phyloP scores from a whole-genome alignment of 225 moss, liverwort and hornwort species.

The Bryum argenteum region DNA sequence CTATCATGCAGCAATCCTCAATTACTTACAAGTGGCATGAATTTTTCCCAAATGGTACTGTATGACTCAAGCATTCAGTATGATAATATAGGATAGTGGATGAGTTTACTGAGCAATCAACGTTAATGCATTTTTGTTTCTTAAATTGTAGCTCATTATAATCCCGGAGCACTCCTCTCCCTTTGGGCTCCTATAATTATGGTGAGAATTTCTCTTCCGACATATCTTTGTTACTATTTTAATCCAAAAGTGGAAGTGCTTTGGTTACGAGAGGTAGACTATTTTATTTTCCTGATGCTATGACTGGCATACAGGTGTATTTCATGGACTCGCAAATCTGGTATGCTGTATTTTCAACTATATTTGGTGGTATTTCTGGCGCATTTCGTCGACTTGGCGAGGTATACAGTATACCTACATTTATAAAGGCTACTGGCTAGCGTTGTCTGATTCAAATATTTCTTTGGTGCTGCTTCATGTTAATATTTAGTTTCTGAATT shows the following conservation, averaged over 20 bases:
- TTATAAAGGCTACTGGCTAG: not conserved
- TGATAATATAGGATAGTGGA: not conserved
- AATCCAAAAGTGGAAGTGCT: not conserved
- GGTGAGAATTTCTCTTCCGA: constrained; percentile 41
- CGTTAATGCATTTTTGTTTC: constrained; percentile 13
- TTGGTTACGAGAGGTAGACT: not conserved
- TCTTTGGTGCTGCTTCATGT: too few relatives aligned
- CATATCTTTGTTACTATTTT: not conserved
- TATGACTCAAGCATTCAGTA: not conserved
- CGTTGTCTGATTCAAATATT: too few relatives aligned
- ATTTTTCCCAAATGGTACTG: constrained; percentile 84
- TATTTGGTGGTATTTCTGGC: constrained; percentile 91
- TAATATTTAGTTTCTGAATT: too few relatives aligned
- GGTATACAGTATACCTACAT: constrained; percentile 37
- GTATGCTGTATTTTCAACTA: constrained; percentile 90
- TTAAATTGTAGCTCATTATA: constrained; percentile 58
- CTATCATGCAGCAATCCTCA: constrained; percentile 68
- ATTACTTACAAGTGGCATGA: constrained; percentile 83
- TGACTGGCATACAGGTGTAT: constrained; percentile 68
- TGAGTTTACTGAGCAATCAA: not conserved
- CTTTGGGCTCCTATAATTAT: constrained; percentile 94
- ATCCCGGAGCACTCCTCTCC: constrained; percentile 80
- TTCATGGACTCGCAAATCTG: constrained; percentile 99
- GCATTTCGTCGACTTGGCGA: constrained; percentile 89
- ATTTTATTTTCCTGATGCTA: not conserved